Conservation (phyloP, 2,329 filamentous ascomycete genomes). For the Ascochyta clinopodiicola region DNA sequence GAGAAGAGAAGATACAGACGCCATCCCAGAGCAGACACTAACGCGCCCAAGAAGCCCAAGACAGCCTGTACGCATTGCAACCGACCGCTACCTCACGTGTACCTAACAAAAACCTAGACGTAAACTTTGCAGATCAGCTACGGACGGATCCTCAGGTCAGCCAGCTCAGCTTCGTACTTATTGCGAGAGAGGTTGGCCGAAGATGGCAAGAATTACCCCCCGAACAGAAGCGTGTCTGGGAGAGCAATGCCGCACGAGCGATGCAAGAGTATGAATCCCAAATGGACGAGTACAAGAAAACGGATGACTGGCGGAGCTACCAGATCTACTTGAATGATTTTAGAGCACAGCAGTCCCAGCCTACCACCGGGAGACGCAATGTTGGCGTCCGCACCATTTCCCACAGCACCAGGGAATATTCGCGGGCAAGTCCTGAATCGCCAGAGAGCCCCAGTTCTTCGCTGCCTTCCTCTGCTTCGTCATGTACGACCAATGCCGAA, state of each 20-base stretch:
- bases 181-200: slow-evolving; percentile 48
- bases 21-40: slow-evolving; percentile 45
- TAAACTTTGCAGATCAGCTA: slow-evolving; percentile 51
- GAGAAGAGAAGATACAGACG: slow-evolving; percentile 49
- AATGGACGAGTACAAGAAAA: slow-evolving; percentile 51
- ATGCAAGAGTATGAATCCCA: slow-evolving; percentile 49
- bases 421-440: slow-evolving; percentile 38
- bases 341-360: slow-evolving; percentile 36
- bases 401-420: slow-evolving; percentile 29
- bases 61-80: slow-evolving; percentile 43
- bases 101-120: slow-evolving; percentile 31
- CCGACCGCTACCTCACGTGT: background rate
- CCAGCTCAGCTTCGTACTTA: slow-evolving; percentile 48
- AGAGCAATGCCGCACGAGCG: slow-evolving; percentile 46
- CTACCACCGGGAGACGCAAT: slow-evolving; percentile 26
- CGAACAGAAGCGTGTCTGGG: slow-evolving; percentile 48
- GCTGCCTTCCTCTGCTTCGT: slow-evolving; percentile 22
- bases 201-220: slow-evolving; percentile 47
- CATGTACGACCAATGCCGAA: slow-evolving; percentile 33
- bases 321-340: slow-evolving; percentile 47
- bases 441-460: slow-evolving; percentile 38
- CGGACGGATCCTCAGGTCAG: slow-evolving; percentile 46
- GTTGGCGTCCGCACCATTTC: slow-evolving; percentile 32
- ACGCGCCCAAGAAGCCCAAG: slow-evolving; percentile 51
- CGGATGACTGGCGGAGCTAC: slow-evolving; percentile 46